Evolutionary conservation across 495 filamentous ascomycete genomes (phyloP), one percentile per base, ranked within the genome.

Genomic region (Collariella sp.): DNA sequence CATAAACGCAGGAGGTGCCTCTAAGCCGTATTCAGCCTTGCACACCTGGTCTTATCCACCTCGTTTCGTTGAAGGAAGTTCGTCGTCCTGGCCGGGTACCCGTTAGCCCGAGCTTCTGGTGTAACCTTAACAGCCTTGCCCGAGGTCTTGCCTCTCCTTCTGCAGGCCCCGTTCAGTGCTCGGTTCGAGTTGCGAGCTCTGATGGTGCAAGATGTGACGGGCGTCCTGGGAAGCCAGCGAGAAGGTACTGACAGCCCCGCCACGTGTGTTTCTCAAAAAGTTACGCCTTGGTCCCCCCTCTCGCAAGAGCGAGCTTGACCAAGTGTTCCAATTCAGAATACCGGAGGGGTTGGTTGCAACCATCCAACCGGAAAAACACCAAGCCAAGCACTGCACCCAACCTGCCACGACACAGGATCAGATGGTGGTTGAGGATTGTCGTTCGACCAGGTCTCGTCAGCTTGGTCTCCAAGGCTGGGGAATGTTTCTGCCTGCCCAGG

Each of bases 1-100:
- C 62, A 64, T 64, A n/a, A 59, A 65, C 56, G 52, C 56, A 52
- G 62, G 54, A 61, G 56, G 46, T 42, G 57, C 45, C 51, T 58
- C 57, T 56, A 53, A 50, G 29, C 63, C 41, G 46, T 49, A 59
- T 59, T 43, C 19, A 56, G 59, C 49, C 46, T 47, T 33, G 43
- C 34, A n/a, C 18, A 40, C 35, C 38, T 58, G 42, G 18, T 48
- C 55, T 39, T 53, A 52, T 48, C 40, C 54, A 31, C 34, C 54
- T 61, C 55, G 34, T 46, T 46, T 50, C 7, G 35, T 42, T 19
- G 52, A 35, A 23, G 53, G 24, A 22, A 7, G 43, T 19, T 26
- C 29, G 35, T 35, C 38, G 16, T 39, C 38, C 12, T 41, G n/a
- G 15, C 41, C 57, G 29, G 34, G 24, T 38, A 16, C 9, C 19